Evolutionary conservation across 2,329 filamentous ascomycete genomes (phyloP).

Genomic region (Cucurbitaria berberidis): DNA sequence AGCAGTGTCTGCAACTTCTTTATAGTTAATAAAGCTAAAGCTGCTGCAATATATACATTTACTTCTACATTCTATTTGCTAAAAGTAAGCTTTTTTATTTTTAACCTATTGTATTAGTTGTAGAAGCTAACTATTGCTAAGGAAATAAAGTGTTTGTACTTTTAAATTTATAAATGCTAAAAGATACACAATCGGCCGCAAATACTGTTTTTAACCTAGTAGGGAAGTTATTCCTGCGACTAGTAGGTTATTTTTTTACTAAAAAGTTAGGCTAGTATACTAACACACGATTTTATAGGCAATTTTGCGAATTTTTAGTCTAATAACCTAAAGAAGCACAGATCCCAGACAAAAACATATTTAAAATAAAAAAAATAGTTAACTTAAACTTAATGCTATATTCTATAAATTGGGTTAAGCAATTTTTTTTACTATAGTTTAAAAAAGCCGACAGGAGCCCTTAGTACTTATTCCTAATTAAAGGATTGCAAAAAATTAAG

Average conservation of each 20-base stretch:
- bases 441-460: conserved; percentile 1
- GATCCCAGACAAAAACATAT: conserved; percentile 6
- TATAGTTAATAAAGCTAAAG: conserved; percentile 27
- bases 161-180: conserved; percentile 17
- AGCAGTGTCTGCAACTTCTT: conserved; percentile 11
- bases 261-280: too few species aligned
- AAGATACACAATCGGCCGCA: conserved; percentile 8
- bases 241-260: too few species aligned
- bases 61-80: neutral
- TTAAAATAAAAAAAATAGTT: conserved; percentile 9
- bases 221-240: conserved; percentile 7
- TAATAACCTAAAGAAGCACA: neutral
- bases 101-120: neutral
- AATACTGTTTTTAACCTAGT: conserved; percentile 14
- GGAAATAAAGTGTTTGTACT: conserved; percentile 14
- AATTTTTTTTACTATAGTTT: conserved; percentile 1
- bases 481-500: neutral
- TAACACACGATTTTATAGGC: conserved; percentile 3
- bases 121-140: neutral
- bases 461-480: conserved; percentile 6
- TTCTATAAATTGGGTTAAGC: conserved; percentile 15
- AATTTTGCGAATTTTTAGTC: conserved; percentile 3
- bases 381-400: conserved; percentile 12
- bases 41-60: conserved; percentile 18
- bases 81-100: neutral